Base-by-base conservation (phyloP, 2,329 filamentous ascomycete genomes). In the Diplodia intermedia region DNA sequence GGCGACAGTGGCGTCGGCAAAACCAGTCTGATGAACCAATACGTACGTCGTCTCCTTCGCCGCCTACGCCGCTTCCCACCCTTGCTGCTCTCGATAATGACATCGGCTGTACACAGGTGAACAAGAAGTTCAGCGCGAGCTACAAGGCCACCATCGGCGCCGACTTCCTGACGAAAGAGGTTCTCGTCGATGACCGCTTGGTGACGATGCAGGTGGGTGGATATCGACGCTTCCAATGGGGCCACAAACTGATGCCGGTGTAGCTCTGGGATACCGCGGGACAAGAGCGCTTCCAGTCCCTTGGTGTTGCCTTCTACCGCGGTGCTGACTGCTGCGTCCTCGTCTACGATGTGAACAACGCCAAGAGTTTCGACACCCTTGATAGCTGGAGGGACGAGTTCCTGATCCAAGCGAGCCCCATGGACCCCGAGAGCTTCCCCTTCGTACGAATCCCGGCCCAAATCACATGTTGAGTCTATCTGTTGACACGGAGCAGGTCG, bases 11-110 rank as follows among this genome's bases (percentile, higher is more conserved):
- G 95, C 83, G 95, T 99, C 71, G 95, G 95, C 80, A 99, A 99
- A 88, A 99, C 95, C 70, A 97, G 93, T 82, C 89, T 99, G 88
- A 99, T 99, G 95, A 99, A 99, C 85, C 95, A 99, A 98, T 99
- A 98, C 92, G 95, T 98, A 89, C 81, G 91, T 75, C 68, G 57
- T 38, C 69, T 63, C 65, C 20, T 18, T 11, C 38, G 14, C 65
- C 49, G 33, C 47, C 61, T 29, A 33, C 40, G 11, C 12, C 23
- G 23, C 31, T n/a, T 55, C 40, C 54, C 40, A 52, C 65, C 55
- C 55, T 49, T 36, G 38, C 11, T 14, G 52, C 29, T 20, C 33
- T 29, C 14, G 18, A 38, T 40, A 54, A 43, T 65, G 47, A 63
- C 57, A 36, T 3, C 20, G 18, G 26, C 23, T n/a, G 14, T 8